phyloP scores from a whole-genome alignment of 805 yeast genomes.

The Ogataea kodamae region DNA sequence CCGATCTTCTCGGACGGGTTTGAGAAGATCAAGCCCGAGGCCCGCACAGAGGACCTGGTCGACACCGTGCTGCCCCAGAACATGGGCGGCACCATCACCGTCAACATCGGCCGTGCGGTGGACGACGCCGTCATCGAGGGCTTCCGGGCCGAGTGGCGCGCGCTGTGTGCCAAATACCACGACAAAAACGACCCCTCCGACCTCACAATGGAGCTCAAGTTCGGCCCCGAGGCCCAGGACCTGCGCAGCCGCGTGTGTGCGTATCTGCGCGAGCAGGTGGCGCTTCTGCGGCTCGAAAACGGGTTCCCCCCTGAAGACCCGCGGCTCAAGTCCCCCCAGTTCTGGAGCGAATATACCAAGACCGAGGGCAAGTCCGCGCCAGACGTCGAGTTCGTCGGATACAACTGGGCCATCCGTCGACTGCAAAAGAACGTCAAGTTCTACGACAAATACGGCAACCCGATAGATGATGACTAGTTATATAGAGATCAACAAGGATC shows the following conservation, averaged over 20 bases:
- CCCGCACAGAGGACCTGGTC: constrained; percentile 49
- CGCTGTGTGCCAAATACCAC: constrained; percentile 50
- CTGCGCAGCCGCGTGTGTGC: constrained; percentile 71
- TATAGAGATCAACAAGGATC: constrained; percentile 4
- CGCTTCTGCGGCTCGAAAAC: constrained; percentile 40
- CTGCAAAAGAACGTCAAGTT: constrained; percentile 45
- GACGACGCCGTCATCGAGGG: constrained; percentile 54
- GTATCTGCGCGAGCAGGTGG: constrained; percentile 60
- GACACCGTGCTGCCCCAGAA: constrained; percentile 60
- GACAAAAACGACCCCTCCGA: constrained; percentile 54
- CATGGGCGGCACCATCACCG: constrained; percentile 62
- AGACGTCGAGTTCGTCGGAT: constrained; percentile 67
- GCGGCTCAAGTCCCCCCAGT: constrained; percentile 60
- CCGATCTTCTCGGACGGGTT: constrained; percentile 87
- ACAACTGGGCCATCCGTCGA: constrained; percentile 79
- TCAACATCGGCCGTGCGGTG: constrained; percentile 69
- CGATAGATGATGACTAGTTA: constrained; percentile 14
- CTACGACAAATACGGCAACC: constrained; percentile 33
- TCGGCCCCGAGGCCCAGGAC: constrained; percentile 60
- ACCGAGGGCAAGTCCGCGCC: constrained; percentile 68
- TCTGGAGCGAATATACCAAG: constrained; percentile 69
- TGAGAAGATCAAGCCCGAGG: constrained; percentile 83
- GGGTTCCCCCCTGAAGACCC: constrained; percentile 59
- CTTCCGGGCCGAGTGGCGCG: constrained; percentile 70
- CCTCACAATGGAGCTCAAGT: constrained; percentile 55